Base-by-base conservation (phyloP, 2,329 filamentous ascomycete genomes). In the Thielaviopsis ethacetica region DNA sequence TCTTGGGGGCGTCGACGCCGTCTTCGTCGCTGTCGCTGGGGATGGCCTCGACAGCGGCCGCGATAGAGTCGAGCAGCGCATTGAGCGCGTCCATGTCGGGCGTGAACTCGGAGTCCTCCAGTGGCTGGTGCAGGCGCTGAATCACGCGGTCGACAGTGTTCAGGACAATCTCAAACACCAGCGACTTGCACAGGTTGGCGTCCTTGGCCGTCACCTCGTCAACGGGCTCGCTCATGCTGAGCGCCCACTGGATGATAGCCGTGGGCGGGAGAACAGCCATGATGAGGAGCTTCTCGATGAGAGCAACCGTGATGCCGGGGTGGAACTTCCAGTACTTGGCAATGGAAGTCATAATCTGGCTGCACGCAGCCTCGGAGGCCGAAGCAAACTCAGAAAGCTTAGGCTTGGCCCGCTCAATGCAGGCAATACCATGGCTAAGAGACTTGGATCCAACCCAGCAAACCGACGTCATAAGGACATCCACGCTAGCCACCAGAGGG, bases 251-350 rank as follows among this genome's bases (percentile, higher is more conserved):
- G 54, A 96, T 80, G 27, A 98, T 90, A 17, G 84, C 85, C 60
- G 83, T 76, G 0, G 93, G 93, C 9, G 86, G 90, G 41, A 98
- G 78, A 65, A 98, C 95, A 15, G 88, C 91, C 73, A 96, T 98
- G 73, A 97, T 98, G 65, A 98, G 84, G 5, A 98, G 80, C 72
- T 97, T 97, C 75, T 97, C 91, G 61, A 97, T 80, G 65, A 98
- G 95, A 65, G 87, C 88, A 64, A 97, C 82, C 2, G 90, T 93
- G 51, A 94, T 85, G 61, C 93, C 93, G 0, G 91, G 90, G 66
- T 98, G 91, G 34, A 91, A 85, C 53, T 81, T 80, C 93, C 93
- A 98, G 75, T 96, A 98, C 49, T 84, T 78, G 75, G 96, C 88
- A 47, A 97, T 90, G 4, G 88, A 88, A 5, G 85, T 82, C 65